A percentile compares a stretch with the other conserved stretches of the same genome.
Conservation (phyloP, 106 monocot genomes). For the Alisma plantagoaquatica region DNA sequence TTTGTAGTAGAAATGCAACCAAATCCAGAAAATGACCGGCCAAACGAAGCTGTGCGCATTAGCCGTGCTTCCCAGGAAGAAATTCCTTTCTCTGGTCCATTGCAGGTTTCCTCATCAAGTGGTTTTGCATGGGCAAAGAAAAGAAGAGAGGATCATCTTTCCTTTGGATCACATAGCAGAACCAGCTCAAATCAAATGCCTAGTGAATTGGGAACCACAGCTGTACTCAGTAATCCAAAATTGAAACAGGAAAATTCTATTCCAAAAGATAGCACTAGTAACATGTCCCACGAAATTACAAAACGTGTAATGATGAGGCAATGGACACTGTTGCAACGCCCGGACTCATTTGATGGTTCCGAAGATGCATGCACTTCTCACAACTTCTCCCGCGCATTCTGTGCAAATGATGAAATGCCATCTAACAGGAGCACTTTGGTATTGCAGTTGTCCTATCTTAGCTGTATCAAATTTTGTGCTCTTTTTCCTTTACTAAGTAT, state of each 20-base stretch:
- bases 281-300: background rate
- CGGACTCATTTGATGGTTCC: conserved; percentile 67
- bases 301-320: conserved; percentile 50
- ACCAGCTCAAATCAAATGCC: conserved; percentile 27
- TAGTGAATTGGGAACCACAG: conserved; percentile 6
- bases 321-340: conserved; percentile 47
- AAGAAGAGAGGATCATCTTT: conserved; percentile 26
- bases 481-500: background rate
- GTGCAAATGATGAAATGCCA: conserved; percentile 22
- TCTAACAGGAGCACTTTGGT: conserved; percentile 32
- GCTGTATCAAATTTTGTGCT: background rate
- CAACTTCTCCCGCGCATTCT: conserved; percentile 24
- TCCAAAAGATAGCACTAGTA: background rate
- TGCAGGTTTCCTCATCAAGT: conserved; percentile 58
- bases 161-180: conserved; percentile 23
- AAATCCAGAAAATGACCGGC: conserved; percentile 29
- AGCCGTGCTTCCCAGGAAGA: conserved; percentile 28
- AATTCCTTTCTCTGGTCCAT: conserved; percentile 62
- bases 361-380: conserved; percentile 36
- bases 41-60: conserved; percentile 15
- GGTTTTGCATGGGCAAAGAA: conserved; percentile 81
- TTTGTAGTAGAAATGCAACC: conserved; percentile 50
- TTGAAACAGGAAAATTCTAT: background rate
- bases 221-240: conserved; percentile 2
- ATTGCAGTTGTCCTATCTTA: conserved; percentile 4